Base-by-base conservation (phyloP, 2,329 filamentous ascomycete genomes). In the Sporothrix brasiliensis region DNA sequence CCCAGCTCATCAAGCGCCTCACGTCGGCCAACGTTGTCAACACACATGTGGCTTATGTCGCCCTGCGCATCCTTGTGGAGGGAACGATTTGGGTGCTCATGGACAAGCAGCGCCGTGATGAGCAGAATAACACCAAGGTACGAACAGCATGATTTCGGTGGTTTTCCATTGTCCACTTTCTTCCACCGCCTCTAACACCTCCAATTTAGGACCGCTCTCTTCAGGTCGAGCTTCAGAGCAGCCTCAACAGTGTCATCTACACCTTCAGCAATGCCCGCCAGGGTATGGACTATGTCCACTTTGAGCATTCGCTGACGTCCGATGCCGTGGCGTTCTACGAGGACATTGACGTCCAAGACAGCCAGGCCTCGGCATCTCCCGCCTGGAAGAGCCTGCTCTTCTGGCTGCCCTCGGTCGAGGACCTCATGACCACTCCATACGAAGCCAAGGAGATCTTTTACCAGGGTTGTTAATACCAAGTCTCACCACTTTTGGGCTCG, bases 101-200 rank as follows among this genome's bases (percentile, higher is more conserved):
- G 19, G 73, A 74, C 69, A 74, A 74, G 53, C 47, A 72, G n/a
- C 73, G 73, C 41, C 73, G 73, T 1, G 69, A 74, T 7, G n/a
- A 13, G 1, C 68, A 74, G 61, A 74, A 74, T 47, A 72, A 67
- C 27, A 70, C 30, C 2, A 56, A 30, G 7, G 73, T 73, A 39
- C 2, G 53, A 34, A 7, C 34, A 34, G 34, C 3, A 34, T 34
- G 34, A 1, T 4, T 34, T 34, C 34, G 7, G 34, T 1, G 6
- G 5, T 21, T n/a, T 4, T 19, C 19, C 9, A 16, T 21, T n/a
- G 49, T 21, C 19, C 7, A 5, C 44, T 49, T 19, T 49, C 19
- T 19, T 9, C 19, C 2, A 9, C 5, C 49, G 1, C 19, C 7
- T 19, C 49, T 50, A 50, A 50, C 19, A 2, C 9, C 16, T 50